Evolutionary conservation across 306 rosid genomes (phyloP).

Genomic region (Urtica urens): DNA sequence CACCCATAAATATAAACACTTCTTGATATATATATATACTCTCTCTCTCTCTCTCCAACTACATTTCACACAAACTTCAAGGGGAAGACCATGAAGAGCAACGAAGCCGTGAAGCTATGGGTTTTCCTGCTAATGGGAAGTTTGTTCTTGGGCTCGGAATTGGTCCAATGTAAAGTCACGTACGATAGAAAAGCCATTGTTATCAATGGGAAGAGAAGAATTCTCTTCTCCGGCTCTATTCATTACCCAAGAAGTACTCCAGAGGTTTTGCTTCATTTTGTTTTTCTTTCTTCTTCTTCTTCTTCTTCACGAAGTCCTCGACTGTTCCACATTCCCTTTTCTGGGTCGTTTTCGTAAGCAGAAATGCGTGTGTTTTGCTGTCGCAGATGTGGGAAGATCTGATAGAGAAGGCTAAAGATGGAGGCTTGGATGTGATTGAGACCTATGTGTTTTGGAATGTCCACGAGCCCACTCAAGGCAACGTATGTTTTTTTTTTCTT

Average conservation of each 20-base stretch:
- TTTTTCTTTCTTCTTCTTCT: background rate
- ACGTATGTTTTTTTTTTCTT: constrained; percentile 37
- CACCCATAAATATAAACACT: constrained; percentile 2
- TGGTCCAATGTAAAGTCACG: constrained; percentile 56
- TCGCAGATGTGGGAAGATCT: constrained; percentile 97
- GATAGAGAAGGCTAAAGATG: constrained; percentile 88
- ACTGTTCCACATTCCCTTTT: background rate
- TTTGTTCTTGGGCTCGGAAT: constrained; percentile 29
- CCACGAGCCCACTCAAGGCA: constrained; percentile 93
- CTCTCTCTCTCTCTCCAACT: constrained; percentile 1
- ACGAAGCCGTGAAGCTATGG: constrained; percentile 39
- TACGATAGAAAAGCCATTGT: constrained; percentile 83
- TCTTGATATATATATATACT: background rate
- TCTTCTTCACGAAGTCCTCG: constrained; percentile 8
- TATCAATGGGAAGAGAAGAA: constrained; percentile 86
- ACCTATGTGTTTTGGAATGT: constrained; percentile 96
- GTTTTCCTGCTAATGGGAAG: constrained; percentile 27
- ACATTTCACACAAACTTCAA: constrained; percentile 3
- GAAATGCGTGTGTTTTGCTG: constrained; percentile 8
- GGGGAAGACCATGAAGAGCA: constrained; percentile 38
- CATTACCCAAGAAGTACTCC: constrained; percentile 99
- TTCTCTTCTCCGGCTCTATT: constrained; percentile 92
- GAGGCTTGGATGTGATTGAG: constrained; percentile 86
- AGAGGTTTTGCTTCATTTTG: constrained; percentile 44
- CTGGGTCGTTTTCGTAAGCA: background rate